phyloP scores from a whole-genome alignment of 1,284 basidiomycete species.

The Puccinia coronata region DNA sequence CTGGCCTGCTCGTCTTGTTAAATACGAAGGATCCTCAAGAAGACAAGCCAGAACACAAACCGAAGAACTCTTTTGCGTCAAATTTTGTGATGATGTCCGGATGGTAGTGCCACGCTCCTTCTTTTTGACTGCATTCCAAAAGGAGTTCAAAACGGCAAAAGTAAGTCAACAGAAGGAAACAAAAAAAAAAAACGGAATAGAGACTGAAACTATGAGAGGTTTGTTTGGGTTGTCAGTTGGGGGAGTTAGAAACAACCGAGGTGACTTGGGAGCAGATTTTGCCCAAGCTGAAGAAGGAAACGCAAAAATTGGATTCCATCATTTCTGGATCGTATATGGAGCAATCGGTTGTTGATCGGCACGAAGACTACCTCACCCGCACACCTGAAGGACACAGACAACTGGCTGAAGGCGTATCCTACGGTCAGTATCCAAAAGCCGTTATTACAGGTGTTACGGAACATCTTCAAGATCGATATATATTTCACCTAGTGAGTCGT shows the following conservation, averaged over 20 bases:
- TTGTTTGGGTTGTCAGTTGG: neutral
- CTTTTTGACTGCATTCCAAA: conserved; percentile 2
- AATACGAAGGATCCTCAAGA: too few species aligned
- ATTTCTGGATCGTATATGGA: neutral
- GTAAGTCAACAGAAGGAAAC: neutral
- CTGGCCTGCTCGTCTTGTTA: too few species aligned
- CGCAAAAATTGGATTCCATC: neutral
- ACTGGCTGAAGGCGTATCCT: neutral
- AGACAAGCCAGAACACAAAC: too few species aligned
- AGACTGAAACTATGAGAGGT: neutral
- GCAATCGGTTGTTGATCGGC: neutral
- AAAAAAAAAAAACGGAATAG: neutral
- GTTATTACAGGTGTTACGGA: neutral
- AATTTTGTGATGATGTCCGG: neutral
- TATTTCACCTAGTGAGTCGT: neutral
- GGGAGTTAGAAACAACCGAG: neutral
- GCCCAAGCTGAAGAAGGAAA: neutral
- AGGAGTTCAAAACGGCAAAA: neutral
- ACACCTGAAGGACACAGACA: neutral
- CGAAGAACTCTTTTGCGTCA: too few species aligned
- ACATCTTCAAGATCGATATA: neutral
- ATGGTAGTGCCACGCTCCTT: neutral
- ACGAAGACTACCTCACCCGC: neutral
- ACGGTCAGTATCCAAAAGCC: neutral
- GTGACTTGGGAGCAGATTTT: neutral